Base-by-base conservation (phyloP, 495 filamentous ascomycete species). In the Antarctomyces pellizariae region DNA sequence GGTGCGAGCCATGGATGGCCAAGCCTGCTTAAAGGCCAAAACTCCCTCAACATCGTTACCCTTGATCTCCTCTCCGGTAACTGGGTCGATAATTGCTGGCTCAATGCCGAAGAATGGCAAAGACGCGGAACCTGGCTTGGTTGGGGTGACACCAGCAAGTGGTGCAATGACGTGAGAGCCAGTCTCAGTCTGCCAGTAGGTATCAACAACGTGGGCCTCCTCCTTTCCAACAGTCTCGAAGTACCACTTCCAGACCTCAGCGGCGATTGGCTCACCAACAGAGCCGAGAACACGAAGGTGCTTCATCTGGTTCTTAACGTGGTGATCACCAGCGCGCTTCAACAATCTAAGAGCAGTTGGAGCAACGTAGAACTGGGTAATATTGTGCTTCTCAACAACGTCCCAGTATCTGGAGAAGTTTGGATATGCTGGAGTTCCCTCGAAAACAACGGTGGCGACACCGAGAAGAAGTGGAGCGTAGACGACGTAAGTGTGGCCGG, bases 171-270 rank as follows among this genome's bases (percentile, higher is more conserved):
- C 80, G 46, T 95, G 71, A 25, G 82, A 95, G 29, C 86, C 86
- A 6, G 86, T 99, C 58, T 99, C 86, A 34, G 86, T 99, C 70
- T 99, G 86, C 89, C 86, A 99, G 62, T 99, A 99, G 24, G 86
- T 99, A 82, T 99, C 89, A 21, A 89, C 73, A 50, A 99, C 58
- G 45, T 95, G 86, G 22, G 80, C 75, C 45, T 84, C 73, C 51
- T 83, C 75, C 52, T 79, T 89, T 42, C 86, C 86, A 20, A 99
- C 84, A 36, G 76, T 64, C 51, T 95, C 79, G 44, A 79, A 83
- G 56, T 99, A 99, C 86, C 86, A 99, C 53, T 93, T 93, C 86
- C 86, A 99, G 19, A 99, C 77, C 49, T 99, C 86, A 11, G 86
- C 82, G 17, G 86, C 86, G 44, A 99, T 99, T 18, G 86, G 86